Evolutionary conservation across 2,329 filamentous ascomycete genomes (phyloP).

Genomic region (Microcyclospora pomicola): DNA sequence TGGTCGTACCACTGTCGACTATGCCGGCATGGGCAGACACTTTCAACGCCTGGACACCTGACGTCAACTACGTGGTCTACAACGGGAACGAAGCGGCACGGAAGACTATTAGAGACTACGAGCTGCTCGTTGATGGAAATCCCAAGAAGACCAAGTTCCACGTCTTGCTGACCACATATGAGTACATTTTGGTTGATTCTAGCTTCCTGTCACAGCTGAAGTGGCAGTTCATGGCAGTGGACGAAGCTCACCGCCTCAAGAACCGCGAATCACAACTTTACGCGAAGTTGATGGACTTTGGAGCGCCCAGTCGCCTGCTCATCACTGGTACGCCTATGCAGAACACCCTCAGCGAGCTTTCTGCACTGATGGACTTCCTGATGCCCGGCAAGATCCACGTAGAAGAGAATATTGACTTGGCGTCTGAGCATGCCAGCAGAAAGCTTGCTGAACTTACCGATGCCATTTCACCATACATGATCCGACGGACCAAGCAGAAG

Average conservation of each 20-base stretch:
- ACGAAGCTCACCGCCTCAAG: constrained; percentile 93
- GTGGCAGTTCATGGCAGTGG: constrained; percentile 93
- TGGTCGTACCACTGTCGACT: constrained; percentile 92
- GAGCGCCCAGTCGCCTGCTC: constrained; percentile 72
- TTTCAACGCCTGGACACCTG: constrained; percentile 90
- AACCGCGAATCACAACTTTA: constrained; percentile 94
- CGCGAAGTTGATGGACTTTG: constrained; percentile 69
- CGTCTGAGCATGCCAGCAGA: constrained; percentile 62
- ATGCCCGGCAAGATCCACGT: constrained; percentile 90
- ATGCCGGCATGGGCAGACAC: constrained; percentile 98
- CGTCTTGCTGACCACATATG: constrained; percentile 92
- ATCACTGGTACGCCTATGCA: constrained; percentile 97
- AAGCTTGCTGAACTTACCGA: constrained; percentile 78
- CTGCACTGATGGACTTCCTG: constrained; percentile 86
- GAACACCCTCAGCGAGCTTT: constrained; percentile 86
- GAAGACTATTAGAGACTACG: constrained; percentile 76
- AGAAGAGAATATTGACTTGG: constrained; percentile 78
- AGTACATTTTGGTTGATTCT: constrained; percentile 81
- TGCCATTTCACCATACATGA: constrained; percentile 83
- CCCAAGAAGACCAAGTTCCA: constrained; percentile 88
- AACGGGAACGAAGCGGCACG: constrained; percentile 79
- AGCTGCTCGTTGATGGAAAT: constrained; percentile 76
- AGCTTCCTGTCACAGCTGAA: constrained; percentile 79
- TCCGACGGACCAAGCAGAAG: constrained; percentile 91
- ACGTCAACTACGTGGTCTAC: constrained; percentile 94